Base-by-base conservation (phyloP, 331 rosid species). In the Erythrophleum ivorense region DNA sequence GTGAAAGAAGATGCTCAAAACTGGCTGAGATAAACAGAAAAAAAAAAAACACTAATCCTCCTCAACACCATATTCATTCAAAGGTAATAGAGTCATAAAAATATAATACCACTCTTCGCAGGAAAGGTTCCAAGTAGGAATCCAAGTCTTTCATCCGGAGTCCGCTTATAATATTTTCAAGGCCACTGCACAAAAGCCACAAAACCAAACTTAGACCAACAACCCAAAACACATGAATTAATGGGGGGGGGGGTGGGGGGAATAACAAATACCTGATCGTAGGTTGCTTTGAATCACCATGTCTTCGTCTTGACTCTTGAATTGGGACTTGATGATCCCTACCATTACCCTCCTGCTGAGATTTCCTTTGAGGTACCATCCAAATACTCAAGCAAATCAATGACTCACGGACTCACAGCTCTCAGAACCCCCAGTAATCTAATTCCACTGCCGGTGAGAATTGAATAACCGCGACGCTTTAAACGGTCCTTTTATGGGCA, bases 61-160 rank as follows among this genome's bases (percentile, higher is more conserved):
- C 29, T 66, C 46, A 65, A 77, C 57, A 67, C 58, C 64, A n/a
- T 14, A 14, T 18, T 36, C 7, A 12, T 0, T 70, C 45, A 40
- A 38, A 71, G 19, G 71, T 55, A 38, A 73, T 41, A 76, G 66
- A 63, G 21, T 75, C 15, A 53, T 5, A 53, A 13, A 76, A 63
- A 86, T 48, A 79, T 72, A 14, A 31, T 84, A 95, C 97, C 91
- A 89, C 85, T 66, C 29, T 53, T 43, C 92, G 85, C 33, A 95
- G 0, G 71, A 88, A 71, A 79, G 73, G 71, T 84, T 95, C 97
- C 41, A 83, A 63, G 78, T 52, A 1, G 45, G 84, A 81, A 19
- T 4, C 36, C 10, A 43, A 40, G 21, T 71, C 88, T 19, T 76
- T 79, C 50, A 19, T 5, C 24, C 11, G 24, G 16, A 64, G 69